phyloP scores from a whole-genome alignment of 2,329 filamentous ascomycete genomes.

The Claviceps paspali region DNA sequence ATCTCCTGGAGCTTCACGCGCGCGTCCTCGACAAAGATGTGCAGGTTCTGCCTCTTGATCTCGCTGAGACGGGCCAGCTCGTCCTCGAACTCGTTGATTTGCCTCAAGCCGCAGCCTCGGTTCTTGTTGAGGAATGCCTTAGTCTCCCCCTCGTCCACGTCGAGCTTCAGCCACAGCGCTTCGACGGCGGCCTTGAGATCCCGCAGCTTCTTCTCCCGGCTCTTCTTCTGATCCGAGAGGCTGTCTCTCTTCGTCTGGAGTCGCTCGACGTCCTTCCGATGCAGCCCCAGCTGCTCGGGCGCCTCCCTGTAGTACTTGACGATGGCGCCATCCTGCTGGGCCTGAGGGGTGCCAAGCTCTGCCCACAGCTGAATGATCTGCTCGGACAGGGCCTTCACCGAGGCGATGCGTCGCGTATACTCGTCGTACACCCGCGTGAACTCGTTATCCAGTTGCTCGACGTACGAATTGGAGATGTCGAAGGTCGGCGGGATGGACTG shows the following conservation, averaged over 20 bases:
- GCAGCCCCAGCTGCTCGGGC: constrained; percentile 85
- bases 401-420: constrained; percentile 68
- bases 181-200: constrained; percentile 71
- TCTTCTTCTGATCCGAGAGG: constrained; percentile 75
- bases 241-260: constrained; percentile 65
- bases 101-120: constrained; percentile 76
- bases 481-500: constrained; percentile 68
- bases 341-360: constrained; percentile 85
- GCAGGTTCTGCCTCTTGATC: constrained; percentile 86
- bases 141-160: constrained; percentile 66
- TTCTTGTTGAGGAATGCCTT: constrained; percentile 77
- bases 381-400: constrained; percentile 60
- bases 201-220: constrained; percentile 59
- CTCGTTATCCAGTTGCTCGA: constrained; percentile 72
- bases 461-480: constrained; percentile 82
- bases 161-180: constrained; percentile 74
- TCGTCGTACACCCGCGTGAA: constrained; percentile 95
- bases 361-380: constrained; percentile 92
- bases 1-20: constrained; percentile 81
- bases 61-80: constrained; percentile 78
- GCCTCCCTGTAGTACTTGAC: constrained; percentile 81
- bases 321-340: constrained; percentile 75
- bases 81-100: constrained; percentile 92
- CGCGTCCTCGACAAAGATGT: constrained; percentile 90
- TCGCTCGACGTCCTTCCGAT: constrained; percentile 67